These are phyloP conservation scores for Brettanomyces naardenensis DNA, from an alignment of 805 yeast genomes.

Conservation along the genomic window DNA sequence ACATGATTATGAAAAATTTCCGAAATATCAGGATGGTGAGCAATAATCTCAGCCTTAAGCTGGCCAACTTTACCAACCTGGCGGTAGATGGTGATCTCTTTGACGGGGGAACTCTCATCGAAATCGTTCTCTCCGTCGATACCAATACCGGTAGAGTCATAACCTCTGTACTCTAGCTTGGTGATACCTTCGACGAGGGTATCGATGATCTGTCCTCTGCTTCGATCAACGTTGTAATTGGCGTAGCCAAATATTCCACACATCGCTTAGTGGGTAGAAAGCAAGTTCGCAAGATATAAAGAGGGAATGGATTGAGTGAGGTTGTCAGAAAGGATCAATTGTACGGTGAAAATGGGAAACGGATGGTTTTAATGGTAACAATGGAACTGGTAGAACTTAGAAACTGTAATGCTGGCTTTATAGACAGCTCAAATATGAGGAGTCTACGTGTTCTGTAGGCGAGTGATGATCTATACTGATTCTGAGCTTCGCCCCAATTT, in stretches of 20 bases:
- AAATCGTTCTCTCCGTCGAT: conserved; percentile 71
- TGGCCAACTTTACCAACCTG: conserved; percentile 88
- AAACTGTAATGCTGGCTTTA: too few species aligned
- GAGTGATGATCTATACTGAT: too few species aligned
- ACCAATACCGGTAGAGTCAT: conserved; percentile 95
- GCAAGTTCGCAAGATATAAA: too few species aligned
- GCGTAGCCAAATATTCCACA: conserved; percentile 98
- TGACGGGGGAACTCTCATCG: conserved; percentile 29
- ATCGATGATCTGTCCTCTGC: conserved; percentile 87
- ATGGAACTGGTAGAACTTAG: too few species aligned
- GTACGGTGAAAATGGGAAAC: too few species aligned
- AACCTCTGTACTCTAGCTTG: conserved; percentile 94
- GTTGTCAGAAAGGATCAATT: too few species aligned
- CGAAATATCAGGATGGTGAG: conserved; percentile 43
- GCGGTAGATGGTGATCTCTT: conserved; percentile 66
- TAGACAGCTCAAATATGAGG: too few species aligned
- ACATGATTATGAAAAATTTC: conserved; percentile 75
- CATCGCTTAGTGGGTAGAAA: too few species aligned
- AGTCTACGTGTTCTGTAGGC: too few species aligned
- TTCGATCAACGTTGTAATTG: conserved; percentile 85
- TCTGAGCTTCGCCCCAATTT: too few species aligned
- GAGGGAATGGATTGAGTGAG: too few species aligned
- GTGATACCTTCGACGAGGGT: conserved; percentile 78
- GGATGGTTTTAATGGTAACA: too few species aligned
- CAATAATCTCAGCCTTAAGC: conserved; percentile 57